phyloP scores from a whole-genome alignment of 176 grass and related monocot genomes.

The Oryza nivara region DNA sequence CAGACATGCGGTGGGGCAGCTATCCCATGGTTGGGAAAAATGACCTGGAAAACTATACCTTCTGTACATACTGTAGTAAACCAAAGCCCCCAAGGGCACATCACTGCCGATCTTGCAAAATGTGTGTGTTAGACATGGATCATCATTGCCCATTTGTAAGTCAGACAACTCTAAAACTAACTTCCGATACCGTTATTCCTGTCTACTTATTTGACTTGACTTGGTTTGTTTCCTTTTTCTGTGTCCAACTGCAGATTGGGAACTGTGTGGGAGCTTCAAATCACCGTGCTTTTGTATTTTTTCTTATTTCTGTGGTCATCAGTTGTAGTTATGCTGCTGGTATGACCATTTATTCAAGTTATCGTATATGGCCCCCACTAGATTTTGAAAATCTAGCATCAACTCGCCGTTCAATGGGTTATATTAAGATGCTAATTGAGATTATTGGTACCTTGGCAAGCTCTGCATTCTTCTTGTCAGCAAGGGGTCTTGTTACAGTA shows the following conservation, averaged over 20 bases:
- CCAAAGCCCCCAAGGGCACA: constrained; percentile 94
- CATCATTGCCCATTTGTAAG: constrained; percentile 99
- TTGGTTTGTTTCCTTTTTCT: constrained; percentile 12
- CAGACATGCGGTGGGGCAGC: constrained; percentile 77
- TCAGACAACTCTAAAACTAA: constrained; percentile 35
- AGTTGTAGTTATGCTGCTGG: constrained; percentile 74
- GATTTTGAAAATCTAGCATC: constrained; percentile 48
- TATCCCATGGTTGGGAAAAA: constrained; percentile 87
- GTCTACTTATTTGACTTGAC: constrained; percentile 17
- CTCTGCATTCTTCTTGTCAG: constrained; percentile 73
- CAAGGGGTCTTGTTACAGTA: constrained; percentile 83
- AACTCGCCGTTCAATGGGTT: constrained; percentile 41
- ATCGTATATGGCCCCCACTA: constrained; percentile 73
- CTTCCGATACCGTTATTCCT: constrained; percentile 1
- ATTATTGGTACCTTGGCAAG: constrained; percentile 58
- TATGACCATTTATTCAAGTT: constrained; percentile 78
- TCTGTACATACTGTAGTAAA: constrained; percentile 82
- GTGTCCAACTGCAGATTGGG: constrained; percentile 76
- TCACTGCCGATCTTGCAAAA: constrained; percentile 97
- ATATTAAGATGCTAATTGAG: constrained; percentile 48
- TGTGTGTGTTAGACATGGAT: constrained; percentile 96
- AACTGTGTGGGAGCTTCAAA: constrained; percentile 94
- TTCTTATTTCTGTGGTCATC: constrained; percentile 80
- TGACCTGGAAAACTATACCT: constrained; percentile 84
- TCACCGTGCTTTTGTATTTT: constrained; percentile 76